Percentiles rank a stretch among this genome's conserved stretches.
Evolutionary conservation across 345 rosid genomes (phyloP).

Genomic region (Populus davidiana): DNA sequence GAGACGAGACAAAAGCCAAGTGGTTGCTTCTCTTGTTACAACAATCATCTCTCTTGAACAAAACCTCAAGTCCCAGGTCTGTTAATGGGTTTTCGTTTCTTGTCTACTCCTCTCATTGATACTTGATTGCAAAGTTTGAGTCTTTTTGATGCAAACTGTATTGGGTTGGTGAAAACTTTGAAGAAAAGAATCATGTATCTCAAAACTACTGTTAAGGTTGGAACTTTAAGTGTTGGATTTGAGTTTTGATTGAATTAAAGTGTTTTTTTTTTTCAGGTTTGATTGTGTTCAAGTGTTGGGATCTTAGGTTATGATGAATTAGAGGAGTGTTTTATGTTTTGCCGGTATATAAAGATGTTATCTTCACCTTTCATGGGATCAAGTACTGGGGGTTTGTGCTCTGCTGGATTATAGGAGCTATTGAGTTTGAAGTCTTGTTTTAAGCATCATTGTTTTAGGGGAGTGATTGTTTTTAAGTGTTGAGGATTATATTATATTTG

Average conservation of each 20-base stretch:
- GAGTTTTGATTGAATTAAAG: not conserved
- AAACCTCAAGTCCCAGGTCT: not conserved
- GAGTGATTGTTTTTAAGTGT: not conserved
- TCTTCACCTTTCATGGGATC: not conserved
- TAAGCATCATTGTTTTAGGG: not conserved
- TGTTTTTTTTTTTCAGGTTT: not conserved
- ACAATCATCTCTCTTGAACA: not conserved
- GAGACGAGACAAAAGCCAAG: not conserved
- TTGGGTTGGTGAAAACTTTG: not conserved
- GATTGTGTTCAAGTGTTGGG: not conserved
- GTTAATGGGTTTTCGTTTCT: not conserved
- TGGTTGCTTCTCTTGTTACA: not conserved
- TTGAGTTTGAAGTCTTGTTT: not conserved
- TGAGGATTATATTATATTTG: not conserved
- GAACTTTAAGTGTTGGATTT: not conserved
- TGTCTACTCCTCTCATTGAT: not conserved
- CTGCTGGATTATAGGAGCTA: conserved; percentile 1
- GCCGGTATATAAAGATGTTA: not conserved
- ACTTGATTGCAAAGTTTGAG: not conserved
- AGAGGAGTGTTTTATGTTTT: not conserved
- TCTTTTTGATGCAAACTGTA: not conserved
- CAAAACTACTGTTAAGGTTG: not conserved
- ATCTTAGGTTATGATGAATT: not conserved
- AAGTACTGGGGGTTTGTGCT: not conserved
- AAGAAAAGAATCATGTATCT: not conserved